phyloP scores from a whole-genome alignment of 2,329 filamentous ascomycete species.

The Cytospora leucostoma region DNA sequence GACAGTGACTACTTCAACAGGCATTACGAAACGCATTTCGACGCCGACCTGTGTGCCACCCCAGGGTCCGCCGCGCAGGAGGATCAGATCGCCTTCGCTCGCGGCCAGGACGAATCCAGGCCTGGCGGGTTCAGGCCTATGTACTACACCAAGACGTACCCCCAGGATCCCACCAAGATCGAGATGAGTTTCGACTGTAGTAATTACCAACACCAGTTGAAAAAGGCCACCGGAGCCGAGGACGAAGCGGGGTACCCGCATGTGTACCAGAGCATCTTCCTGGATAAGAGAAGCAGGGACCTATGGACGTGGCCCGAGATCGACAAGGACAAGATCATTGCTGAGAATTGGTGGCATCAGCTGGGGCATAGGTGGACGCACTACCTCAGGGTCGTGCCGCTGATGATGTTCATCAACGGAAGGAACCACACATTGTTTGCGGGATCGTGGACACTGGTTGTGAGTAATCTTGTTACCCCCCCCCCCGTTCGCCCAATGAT shows the following conservation, averaged over 20 bases:
- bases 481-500: neutral
- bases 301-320: slow-evolving; percentile 64
- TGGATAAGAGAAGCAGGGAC: slow-evolving; percentile 58
- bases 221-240: slow-evolving; percentile 37
- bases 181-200: slow-evolving; percentile 73
- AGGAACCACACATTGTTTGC: slow-evolving; percentile 64
- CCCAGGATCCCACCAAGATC: slow-evolving; percentile 56
- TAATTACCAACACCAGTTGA: slow-evolving; percentile 74
- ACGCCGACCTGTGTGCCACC: slow-evolving; percentile 42
- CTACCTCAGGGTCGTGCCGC: slow-evolving; percentile 66
- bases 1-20: slow-evolving; percentile 66
- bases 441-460: slow-evolving; percentile 68
- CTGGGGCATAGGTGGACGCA: slow-evolving; percentile 66
- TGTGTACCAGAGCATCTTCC: slow-evolving; percentile 70
- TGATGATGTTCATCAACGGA: slow-evolving; percentile 72
- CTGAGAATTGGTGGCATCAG: slow-evolving; percentile 69
- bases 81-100: slow-evolving; percentile 45
- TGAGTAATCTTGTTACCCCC: slow-evolving; percentile 38
- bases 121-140: slow-evolving; percentile 62
- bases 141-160: slow-evolving; percentile 66
- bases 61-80: slow-evolving; percentile 44
- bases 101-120: slow-evolving; percentile 51
- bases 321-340: slow-evolving; percentile 59
- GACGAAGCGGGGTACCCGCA: slow-evolving; percentile 49
- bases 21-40: slow-evolving; percentile 51